Base-by-base conservation (phyloP, 352 stramenopile genomes). In the Salisapilia sapeloensis region DNA sequence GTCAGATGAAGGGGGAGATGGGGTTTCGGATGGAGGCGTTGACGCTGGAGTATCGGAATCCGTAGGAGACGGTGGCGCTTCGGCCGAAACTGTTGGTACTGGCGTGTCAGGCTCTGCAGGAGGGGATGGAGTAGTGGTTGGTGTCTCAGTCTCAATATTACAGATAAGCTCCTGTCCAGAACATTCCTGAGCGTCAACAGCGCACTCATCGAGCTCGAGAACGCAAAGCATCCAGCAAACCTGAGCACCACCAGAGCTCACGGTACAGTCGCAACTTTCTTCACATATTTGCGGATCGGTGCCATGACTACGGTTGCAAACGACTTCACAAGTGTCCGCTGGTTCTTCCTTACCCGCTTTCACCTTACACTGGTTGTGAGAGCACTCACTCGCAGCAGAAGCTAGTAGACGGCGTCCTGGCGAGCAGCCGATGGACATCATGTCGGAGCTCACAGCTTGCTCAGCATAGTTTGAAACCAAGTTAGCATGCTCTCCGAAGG, bases 211-310 rank as follows among this genome's bases (percentile, higher is more conserved):
- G 23, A 71, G 16, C 17, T 65, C 45, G 28, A 49, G 24, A 5
- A 76, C 60, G n/a, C 60, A 75, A 10, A 75, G 39, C 53, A 75
- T 64, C 60, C 60, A 75, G 36, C 60, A 75, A 10, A 33, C 53
- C 0, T 47, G 56, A 12, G 38, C 54, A 9, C 44, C 45, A 30
- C 56, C 35, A 0, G 43, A 19, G 30, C 48, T 56, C 1, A 28
- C 29, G 2, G 32, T 31, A 33, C 56, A 67, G 11, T 39, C 26
- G 26, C 60, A 67, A 15, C 29, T 51, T 7, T 42, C 27, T 0
- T 38, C 19, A 9, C 59, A 74, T 4, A 20, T 24, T 4, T 26
- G 27, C 0, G 41, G 22, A 20, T 65, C 55, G 1, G 37, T 53
- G 2, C 24, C 20, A 38, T 67, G 46, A 16, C 23, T 48, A 23